These are phyloP conservation scores for Schizochytrium sp. DNA, from an alignment of 108 stramenopile genomes.

Conservation along the genomic window DNA sequence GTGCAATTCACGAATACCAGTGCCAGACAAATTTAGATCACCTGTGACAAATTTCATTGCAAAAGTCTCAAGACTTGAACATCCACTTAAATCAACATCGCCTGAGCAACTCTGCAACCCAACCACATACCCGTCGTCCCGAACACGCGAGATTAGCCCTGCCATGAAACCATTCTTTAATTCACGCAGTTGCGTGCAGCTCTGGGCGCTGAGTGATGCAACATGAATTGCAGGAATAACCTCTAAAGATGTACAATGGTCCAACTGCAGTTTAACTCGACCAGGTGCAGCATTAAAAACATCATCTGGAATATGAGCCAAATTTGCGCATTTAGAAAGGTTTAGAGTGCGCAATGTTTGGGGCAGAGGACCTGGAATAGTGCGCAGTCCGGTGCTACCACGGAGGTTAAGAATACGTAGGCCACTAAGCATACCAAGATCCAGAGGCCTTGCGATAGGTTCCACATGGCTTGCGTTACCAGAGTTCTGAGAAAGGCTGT, in stretches of 20 bases:
- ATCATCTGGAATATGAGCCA: conserved; percentile 4
- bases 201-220: not conserved
- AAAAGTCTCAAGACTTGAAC: not conserved
- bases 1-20: not conserved
- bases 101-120: not conserved
- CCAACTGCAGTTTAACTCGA: not conserved
- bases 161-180: not conserved
- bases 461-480: not conserved
- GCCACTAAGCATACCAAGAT: not conserved
- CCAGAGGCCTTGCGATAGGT: not conserved
- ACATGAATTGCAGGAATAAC: not conserved
- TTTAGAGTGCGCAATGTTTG: not conserved
- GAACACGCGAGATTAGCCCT: not conserved
- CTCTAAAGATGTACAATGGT: not conserved
- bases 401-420: not conserved
- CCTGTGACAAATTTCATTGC: not conserved
- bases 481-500: not conserved
- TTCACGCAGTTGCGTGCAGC: not conserved
- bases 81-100: not conserved
- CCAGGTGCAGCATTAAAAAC: conserved; percentile 21
- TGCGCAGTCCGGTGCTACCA: not conserved
- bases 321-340: conserved; percentile 5
- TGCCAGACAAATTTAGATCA: not conserved
- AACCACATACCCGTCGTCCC: conserved; percentile 7
- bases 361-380: conserved; percentile 8